phyloP scores from a whole-genome alignment of 805 yeast species.

The Candida endomychidarum region DNA sequence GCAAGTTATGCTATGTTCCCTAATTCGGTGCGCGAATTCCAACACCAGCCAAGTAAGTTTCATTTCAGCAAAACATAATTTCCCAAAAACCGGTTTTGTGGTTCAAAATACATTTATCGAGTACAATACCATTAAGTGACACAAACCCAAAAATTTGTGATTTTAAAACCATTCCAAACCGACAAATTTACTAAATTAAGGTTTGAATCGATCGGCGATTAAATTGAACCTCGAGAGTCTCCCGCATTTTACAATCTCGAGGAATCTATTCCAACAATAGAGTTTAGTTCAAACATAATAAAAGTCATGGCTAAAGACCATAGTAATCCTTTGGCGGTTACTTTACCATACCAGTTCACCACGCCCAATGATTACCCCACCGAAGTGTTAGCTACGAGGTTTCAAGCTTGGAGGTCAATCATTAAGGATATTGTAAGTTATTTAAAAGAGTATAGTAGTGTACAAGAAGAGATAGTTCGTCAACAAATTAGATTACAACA shows the following conservation, averaged over 20 bases:
- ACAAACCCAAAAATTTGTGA: no score
- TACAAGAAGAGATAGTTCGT: constrained; percentile 84
- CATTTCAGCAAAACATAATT: no score
- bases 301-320: constrained; percentile 15
- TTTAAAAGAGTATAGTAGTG: constrained; percentile 74
- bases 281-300: no score
- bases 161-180: no score
- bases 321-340: constrained; percentile 39
- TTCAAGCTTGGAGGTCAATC: constrained; percentile 82
- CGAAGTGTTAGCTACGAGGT: constrained; percentile 79
- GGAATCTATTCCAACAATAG: background rate
- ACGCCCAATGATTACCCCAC: constrained; percentile 61
- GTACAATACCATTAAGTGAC: no score
- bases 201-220: constrained; percentile 1
- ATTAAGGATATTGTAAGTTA: constrained; percentile 74
- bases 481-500: constrained; percentile 80
- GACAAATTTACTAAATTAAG: constrained; percentile 1
- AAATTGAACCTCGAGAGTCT: background rate
- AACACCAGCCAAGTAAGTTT: background rate
- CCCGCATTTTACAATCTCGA: constrained; percentile 5
- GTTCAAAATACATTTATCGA: no score
- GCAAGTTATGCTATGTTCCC: background rate
- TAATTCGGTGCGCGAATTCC: constrained; percentile 3
- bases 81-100: no score
- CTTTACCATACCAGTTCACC: constrained; percentile 37